A percentile compares a stretch with the other conserved stretches of the same genome.
Evolutionary conservation across 2,329 filamentous ascomycete genomes (phyloP).

Genomic region (Verticillium nubilum): DNA sequence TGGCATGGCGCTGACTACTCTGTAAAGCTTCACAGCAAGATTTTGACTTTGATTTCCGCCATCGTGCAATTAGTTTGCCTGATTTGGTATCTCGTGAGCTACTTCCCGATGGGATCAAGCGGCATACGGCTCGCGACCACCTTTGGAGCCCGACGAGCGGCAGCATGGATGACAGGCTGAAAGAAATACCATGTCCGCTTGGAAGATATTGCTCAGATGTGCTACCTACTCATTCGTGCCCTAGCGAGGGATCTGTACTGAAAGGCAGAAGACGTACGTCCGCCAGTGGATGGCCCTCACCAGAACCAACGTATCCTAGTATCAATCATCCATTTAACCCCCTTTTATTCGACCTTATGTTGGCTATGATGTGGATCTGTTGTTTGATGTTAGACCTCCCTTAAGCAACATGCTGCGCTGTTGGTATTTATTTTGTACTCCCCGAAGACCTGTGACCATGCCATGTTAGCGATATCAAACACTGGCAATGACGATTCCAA

Average conservation of each 20-base stretch:
- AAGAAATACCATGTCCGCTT: background rate
- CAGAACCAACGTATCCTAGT: background rate
- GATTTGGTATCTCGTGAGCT: slow-evolving; percentile 91
- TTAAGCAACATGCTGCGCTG: too few relatives aligned
- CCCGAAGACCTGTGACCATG: too few relatives aligned
- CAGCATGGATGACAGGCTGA: slow-evolving; percentile 80
- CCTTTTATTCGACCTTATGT: background rate
- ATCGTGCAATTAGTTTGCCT: slow-evolving; percentile 79
- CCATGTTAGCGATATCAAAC: too few relatives aligned
- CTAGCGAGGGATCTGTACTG: background rate
- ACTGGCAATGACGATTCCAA: too few relatives aligned
- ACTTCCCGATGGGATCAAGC: slow-evolving; percentile 94
- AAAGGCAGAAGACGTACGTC: background rate
- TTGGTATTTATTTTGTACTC: too few relatives aligned
- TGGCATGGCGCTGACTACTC: slow-evolving; percentile 16
- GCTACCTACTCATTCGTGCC: background rate
- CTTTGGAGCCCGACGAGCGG: slow-evolving; percentile 78
- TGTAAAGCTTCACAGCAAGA: slow-evolving; percentile 69
- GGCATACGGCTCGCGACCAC: slow-evolving; percentile 81
- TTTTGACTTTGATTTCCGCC: slow-evolving; percentile 80
- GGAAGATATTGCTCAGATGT: background rate
- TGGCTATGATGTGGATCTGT: too few relatives aligned
- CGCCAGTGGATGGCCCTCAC: background rate
- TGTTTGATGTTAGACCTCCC: too few relatives aligned
- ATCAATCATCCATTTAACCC: background rate